phyloP scores from a whole-genome alignment of 768 basidiomycete species.

The Nevesoporus exiguus region DNA sequence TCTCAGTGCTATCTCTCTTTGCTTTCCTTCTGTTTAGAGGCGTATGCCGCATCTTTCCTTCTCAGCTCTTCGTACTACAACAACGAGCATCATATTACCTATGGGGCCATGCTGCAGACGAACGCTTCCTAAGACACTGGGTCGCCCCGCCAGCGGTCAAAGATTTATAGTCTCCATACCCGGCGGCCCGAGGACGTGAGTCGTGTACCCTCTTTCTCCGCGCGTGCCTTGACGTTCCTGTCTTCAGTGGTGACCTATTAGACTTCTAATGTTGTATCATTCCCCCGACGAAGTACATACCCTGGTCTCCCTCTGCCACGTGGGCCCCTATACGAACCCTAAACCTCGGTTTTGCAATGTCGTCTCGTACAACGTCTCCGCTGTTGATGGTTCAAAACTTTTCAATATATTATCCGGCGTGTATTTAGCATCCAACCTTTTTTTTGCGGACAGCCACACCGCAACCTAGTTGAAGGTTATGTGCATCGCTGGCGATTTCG shows the following conservation, averaged over 20 bases:
- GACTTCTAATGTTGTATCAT: constrained; percentile 11
- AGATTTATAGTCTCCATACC: constrained; percentile 17
- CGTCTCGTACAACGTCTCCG: neutral
- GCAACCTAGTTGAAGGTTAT: no score
- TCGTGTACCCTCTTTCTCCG: neutral
- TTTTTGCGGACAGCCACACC: no score
- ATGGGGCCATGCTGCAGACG: constrained; percentile 46
- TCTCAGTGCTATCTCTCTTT: constrained; percentile 39
- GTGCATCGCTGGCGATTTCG: no score
- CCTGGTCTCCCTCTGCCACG: neutral
- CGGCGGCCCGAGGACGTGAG: constrained; percentile 12
- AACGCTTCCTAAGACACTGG: constrained; percentile 23
- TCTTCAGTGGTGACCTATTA: neutral
- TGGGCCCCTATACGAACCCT: neutral
- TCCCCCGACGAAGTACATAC: neutral
- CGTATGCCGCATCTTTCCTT: constrained; percentile 54
- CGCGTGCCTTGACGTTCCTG: constrained; percentile 3
- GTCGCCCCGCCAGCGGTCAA: constrained; percentile 25
- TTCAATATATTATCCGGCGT: neutral
- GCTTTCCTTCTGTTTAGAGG: constrained; percentile 48
- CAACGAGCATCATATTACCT: constrained; percentile 60
- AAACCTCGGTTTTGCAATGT: neutral
- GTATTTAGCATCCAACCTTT: no score
- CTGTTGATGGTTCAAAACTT: no score
- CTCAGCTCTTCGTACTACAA: constrained; percentile 50